These are phyloP conservation scores for Furcasterigmium furcatum DNA, from an alignment of 2,329 filamentous ascomycete species.

Conservation along the genomic window DNA sequence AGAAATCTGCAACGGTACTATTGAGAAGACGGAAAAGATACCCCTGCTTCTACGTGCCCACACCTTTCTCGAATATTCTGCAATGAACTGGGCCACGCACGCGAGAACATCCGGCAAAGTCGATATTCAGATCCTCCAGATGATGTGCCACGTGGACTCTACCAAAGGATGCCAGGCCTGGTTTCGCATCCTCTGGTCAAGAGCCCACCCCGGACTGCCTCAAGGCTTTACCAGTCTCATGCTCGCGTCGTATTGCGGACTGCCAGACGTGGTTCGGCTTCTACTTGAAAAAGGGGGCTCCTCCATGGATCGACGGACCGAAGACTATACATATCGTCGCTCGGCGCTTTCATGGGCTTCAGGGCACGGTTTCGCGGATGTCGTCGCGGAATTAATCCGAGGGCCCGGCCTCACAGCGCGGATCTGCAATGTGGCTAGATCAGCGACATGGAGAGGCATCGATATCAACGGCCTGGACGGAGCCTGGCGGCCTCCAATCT, in stretches of 20 bases:
- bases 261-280: too few species aligned
- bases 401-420: too few species aligned
- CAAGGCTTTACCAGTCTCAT: too few species aligned
- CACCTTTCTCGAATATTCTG: neutral
- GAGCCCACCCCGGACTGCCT: too few species aligned
- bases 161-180: neutral
- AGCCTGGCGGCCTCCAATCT: too few species aligned
- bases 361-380: neutral
- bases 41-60: neutral
- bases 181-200: too few species aligned
- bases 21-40: neutral
- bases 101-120: neutral
- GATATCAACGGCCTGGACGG: too few species aligned
- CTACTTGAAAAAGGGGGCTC: too few species aligned
- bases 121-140: neutral
- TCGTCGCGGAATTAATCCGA: too few species aligned
- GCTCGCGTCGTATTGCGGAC: too few species aligned
- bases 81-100: neutral
- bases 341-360: neutral
- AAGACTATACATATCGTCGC: neutral
- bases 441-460: too few species aligned
- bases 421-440: too few species aligned
- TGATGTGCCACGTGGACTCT: neutral
- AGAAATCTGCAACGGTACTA: neutral
- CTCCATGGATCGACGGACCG: neutral